Percentiles rank a stretch among this genome's conserved stretches.
Evolutionary conservation across 257 asterid genomes (phyloP).

Genomic region (Solanum pinnatisectum): DNA sequence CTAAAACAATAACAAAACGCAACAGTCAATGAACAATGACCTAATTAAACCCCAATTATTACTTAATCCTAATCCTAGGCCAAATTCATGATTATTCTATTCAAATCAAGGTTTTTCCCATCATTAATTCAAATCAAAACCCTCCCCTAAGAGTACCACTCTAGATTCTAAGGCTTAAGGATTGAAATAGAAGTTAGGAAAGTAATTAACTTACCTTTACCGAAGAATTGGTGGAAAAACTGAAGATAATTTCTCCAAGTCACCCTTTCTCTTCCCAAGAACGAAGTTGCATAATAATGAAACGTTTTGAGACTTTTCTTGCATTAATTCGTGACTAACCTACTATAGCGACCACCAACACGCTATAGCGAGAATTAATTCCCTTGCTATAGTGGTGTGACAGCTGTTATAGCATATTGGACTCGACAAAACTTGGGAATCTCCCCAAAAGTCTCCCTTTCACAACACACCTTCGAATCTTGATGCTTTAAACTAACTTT

Average conservation of each 20-base stretch:
- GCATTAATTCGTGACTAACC: neutral
- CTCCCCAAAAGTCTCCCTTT: neutral
- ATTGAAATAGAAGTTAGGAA: neutral
- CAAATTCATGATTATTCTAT: too few species aligned
- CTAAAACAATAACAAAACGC: too few species aligned
- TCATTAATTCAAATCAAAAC: too few species aligned
- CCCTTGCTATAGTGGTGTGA: neutral
- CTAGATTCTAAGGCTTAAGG: too few species aligned
- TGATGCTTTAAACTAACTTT: too few species aligned
- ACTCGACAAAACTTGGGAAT: neutral
- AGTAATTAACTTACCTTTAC: neutral
- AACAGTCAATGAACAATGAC: too few species aligned
- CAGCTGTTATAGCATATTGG: too few species aligned
- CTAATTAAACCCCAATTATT: too few species aligned
- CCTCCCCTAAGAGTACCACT: too few species aligned
- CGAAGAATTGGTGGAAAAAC: rapidly evolving
- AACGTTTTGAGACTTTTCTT: neutral
- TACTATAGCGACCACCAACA: neutral
- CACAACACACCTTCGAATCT: neutral
- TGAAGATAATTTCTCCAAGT: neutral
- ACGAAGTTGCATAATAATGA: neutral
- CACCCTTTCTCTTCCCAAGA: neutral
- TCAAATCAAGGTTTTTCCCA: too few species aligned
- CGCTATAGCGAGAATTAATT: neutral
- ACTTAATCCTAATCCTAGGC: too few species aligned